phyloP scores from a whole-genome alignment of 2,329 filamentous ascomycete species.

The Didymella arachidicola region DNA sequence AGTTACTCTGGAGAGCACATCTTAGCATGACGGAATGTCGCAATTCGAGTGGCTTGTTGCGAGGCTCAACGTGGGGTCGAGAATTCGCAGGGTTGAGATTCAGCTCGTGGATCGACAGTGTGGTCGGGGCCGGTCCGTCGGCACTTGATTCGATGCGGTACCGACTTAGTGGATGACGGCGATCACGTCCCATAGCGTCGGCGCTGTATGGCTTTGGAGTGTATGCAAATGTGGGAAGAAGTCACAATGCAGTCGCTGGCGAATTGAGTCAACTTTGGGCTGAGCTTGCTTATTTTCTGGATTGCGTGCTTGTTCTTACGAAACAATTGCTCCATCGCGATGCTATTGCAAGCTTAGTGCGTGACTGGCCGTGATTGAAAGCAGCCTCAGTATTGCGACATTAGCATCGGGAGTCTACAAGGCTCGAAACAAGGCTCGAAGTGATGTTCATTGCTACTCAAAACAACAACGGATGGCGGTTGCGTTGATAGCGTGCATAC shows the following conservation, averaged over 20 bases:
- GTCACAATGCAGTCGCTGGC: background rate
- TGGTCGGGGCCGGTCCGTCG: background rate
- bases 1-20: background rate
- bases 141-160: background rate
- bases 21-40: background rate
- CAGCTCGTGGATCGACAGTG: background rate
- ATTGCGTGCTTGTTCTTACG: background rate
- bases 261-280: background rate
- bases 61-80: background rate
- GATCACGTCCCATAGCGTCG: background rate
- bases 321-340: background rate
- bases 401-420: background rate
- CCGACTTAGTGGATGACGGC: background rate
- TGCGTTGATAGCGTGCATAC: background rate
- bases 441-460: background rate
- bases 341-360: constrained; percentile 33
- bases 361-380: background rate
- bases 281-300: background rate
- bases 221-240: background rate
- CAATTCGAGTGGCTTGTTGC: background rate
- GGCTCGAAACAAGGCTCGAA: background rate
- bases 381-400: background rate
- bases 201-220: background rate
- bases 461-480: background rate
- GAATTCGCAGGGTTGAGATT: background rate